Evolutionary conservation across 768 basidiomycete genomes (phyloP), one percentile per base, ranked within the genome.

Genomic region (Tremella mesenterica): DNA sequence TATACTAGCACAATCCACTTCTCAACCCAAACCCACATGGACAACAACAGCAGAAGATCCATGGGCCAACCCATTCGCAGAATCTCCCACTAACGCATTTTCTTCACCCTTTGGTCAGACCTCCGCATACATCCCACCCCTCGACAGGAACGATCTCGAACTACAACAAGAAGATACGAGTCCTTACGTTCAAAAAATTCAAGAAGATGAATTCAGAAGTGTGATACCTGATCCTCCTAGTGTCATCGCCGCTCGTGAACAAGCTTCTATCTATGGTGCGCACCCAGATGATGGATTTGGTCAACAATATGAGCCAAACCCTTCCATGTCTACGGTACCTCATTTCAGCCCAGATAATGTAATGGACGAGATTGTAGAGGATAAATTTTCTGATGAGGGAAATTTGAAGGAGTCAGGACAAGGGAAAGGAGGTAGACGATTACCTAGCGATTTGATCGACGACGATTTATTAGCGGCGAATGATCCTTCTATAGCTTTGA

Each of bases 51-150:
- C 53, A 28, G 51, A 51, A 33, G 67, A 69, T 48, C 67, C 67
- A 60, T 69, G 67, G 67, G 67, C 67, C 16, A 69, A 69, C 56
- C 67, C 67, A 23, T 69, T 69, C 55, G 54, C 64, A n/a, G 59
- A 58, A 25, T 30, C 54, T 2, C 48, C 54, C 28, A 43, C 54
- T n/a, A 33, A 50, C 44, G 33, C 53, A 14, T 53, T 54, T 38
- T 14, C 50, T n/a, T 28, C 50, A 5, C 39, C 60, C 14, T 41
- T 34, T 16, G 33, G 23, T 18, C 28, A 44, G 20, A 31, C 54
- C n/a, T 16, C 48, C 31, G 51, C 50, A 34, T 48, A 36, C 44
- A 16, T 27, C 7, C 39, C 47, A 3, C 23, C 29, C 45, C 44
- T 29, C 46, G 2, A 18, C 44, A 13, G 28, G 26, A 18, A 23